A percentile compares a stretch with the other conserved stretches of the same genome.
Conservation (phyloP, 176 grass and related monocot species). For the Cenchrus americanus region DNA sequence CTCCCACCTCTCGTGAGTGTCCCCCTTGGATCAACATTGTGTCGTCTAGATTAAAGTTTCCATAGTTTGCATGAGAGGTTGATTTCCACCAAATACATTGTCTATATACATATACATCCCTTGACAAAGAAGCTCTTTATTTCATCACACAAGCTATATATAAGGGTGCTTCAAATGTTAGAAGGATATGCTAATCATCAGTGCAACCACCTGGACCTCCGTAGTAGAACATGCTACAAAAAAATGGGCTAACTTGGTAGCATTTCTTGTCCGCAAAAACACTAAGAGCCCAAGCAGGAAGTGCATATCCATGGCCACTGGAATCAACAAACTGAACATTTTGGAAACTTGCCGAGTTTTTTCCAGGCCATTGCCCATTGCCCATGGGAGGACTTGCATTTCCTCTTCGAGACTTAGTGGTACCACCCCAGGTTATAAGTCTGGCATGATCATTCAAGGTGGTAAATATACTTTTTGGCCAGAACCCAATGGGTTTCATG, state of each 20-base stretch:
- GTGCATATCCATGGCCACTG: background rate
- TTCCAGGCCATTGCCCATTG: slow-evolving; percentile 1
- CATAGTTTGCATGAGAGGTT: no score
- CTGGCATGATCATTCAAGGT: background rate
- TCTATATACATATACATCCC: no score
- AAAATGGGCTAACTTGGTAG: background rate
- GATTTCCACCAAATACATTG: no score
- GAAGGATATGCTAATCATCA: no score
- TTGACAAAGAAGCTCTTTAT: no score
- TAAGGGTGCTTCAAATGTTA: no score
- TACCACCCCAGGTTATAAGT: background rate
- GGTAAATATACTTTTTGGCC: slow-evolving; percentile 2
- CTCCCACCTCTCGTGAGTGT: no score
- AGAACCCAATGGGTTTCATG: background rate
- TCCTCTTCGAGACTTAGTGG: background rate
- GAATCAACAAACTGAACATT: background rate
- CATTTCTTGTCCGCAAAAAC: background rate
- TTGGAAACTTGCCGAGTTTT: background rate
- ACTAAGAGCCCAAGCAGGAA: no score
- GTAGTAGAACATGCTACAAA: background rate
- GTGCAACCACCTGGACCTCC: background rate
- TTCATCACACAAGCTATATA: no score
- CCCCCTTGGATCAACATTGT: no score
- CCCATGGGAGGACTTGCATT: slow-evolving; percentile 33
- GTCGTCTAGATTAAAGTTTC: no score